phyloP scores from a whole-genome alignment of 495 filamentous ascomycete species.

The Penicillium dipodomyicola region DNA sequence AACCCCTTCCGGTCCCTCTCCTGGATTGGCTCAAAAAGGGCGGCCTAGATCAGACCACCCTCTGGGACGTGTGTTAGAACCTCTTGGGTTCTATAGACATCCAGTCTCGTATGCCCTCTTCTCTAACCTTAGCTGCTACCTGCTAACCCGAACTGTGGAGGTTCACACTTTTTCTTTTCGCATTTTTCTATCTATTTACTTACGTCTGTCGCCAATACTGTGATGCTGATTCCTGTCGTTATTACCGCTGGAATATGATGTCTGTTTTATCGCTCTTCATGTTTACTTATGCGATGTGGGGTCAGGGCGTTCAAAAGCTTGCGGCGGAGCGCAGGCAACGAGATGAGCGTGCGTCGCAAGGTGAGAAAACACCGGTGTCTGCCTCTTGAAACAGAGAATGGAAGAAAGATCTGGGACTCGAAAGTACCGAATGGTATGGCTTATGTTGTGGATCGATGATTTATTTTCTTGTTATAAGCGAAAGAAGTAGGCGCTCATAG shows the following conservation, averaged over 20 bases:
- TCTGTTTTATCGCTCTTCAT: background rate
- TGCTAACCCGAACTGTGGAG: constrained; percentile 10
- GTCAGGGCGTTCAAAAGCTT: constrained; percentile 3
- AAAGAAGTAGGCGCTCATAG: no score
- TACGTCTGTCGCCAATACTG: constrained; percentile 7
- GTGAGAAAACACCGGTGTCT: background rate
- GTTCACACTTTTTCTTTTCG: constrained; percentile 3
- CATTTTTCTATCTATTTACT: constrained; percentile 9
- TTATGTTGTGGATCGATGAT: no score
- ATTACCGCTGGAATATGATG: constrained; percentile 8
- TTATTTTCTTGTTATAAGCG: no score
- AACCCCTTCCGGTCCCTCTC: background rate
- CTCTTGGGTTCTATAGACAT: constrained; percentile 6
- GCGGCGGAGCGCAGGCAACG: constrained; percentile 1
- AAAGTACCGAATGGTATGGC: no score
- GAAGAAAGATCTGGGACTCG: no score
- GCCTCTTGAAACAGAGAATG: background rate
- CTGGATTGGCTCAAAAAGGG: background rate
- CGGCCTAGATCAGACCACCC: background rate
- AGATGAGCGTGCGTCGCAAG: background rate
- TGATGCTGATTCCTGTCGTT: constrained; percentile 11
- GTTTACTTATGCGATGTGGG: constrained; percentile 10
- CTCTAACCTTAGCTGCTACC: background rate
- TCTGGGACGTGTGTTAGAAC: background rate
- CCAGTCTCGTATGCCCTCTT: background rate